A percentile compares a stretch with the other conserved stretches of the same genome.
These are phyloP conservation scores for Coemansia sp. DNA, from an alignment of 192 early-diverging fungal genomes.

Conservation along the genomic window DNA sequence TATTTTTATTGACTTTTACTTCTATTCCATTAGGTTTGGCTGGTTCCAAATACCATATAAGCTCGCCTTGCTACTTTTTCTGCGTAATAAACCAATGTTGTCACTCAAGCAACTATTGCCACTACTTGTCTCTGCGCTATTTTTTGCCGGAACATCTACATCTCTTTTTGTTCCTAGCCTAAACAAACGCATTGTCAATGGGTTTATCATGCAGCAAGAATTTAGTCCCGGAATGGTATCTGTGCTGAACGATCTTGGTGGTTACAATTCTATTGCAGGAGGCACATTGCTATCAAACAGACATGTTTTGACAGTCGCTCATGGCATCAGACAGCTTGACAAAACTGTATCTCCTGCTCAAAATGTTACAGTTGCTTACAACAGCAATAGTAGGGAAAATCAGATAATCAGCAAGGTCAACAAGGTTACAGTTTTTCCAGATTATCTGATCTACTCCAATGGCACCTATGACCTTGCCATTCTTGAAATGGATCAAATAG, in stretches of 20 bases:
- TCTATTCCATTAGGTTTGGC: no score
- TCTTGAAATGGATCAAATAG: background rate
- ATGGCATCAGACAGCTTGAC: background rate
- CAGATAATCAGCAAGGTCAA: background rate
- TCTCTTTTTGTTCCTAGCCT: background rate
- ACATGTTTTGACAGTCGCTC: background rate
- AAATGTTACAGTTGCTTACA: background rate
- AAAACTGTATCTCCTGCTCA: background rate
- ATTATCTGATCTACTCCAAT: background rate
- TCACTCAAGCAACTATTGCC: no score
- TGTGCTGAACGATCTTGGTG: background rate
- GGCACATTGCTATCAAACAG: background rate
- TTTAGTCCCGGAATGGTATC: background rate
- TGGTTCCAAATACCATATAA: no score
- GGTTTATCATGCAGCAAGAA: background rate
- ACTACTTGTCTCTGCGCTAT: background rate
- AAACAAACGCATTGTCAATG: slow-evolving; percentile 2
- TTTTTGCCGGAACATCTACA: background rate
- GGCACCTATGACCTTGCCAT: background rate
- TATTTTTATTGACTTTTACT: no score
- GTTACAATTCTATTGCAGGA: background rate
- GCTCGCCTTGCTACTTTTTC: no score
- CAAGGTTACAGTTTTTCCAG: background rate
- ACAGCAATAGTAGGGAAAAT: background rate
- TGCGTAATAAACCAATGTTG: no score